Evolutionary conservation across 2,329 filamentous ascomycete species (phyloP).

Genomic region (Hypoxylon sp.): DNA sequence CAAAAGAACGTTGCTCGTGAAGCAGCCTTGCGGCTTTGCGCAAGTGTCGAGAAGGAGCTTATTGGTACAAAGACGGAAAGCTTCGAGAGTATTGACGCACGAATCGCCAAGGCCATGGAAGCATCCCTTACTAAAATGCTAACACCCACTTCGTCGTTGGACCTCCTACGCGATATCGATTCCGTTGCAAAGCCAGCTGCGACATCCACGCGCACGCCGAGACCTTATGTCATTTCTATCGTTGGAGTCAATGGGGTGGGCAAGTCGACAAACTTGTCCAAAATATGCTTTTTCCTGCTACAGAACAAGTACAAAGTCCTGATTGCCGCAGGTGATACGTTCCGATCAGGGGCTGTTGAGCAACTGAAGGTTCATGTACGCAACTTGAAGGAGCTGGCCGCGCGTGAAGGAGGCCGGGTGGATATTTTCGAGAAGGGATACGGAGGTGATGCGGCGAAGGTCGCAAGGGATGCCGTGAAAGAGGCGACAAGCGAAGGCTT

Average conservation of each 20-base stretch:
- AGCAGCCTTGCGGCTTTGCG: constrained; percentile 89
- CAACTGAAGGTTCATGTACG: constrained; percentile 95
- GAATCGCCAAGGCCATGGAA: constrained; percentile 88
- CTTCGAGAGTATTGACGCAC: constrained; percentile 89
- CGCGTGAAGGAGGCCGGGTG: constrained; percentile 84
- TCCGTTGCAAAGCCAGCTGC: constrained; percentile 75
- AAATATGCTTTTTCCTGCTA: constrained; percentile 97
- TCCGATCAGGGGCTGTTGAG: constrained; percentile 96
- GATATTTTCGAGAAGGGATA: constrained; percentile 98
- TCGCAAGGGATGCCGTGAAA: constrained; percentile 92
- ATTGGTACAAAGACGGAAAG: constrained; percentile 90
- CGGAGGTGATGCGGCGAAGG: constrained; percentile 95
- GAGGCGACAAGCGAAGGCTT: constrained; percentile 80
- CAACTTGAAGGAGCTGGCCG: constrained; percentile 89
- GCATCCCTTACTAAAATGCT: constrained; percentile 93
- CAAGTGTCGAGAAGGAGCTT: constrained; percentile 90
- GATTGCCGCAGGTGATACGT: constrained; percentile 94
- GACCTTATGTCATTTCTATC: constrained; percentile 97
- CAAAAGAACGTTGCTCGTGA: constrained; percentile 97
- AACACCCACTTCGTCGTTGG: constrained; percentile 92
- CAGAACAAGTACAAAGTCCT: constrained; percentile 98
- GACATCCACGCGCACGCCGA: constrained; percentile 70
- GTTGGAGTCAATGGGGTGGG: constrained; percentile 98
- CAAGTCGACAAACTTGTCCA: constrained; percentile 97
- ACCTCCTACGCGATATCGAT: constrained; percentile 93